Evolutionary conservation across 768 basidiomycete genomes (phyloP).

Genomic region (Udeniomyces megalosporus): DNA sequence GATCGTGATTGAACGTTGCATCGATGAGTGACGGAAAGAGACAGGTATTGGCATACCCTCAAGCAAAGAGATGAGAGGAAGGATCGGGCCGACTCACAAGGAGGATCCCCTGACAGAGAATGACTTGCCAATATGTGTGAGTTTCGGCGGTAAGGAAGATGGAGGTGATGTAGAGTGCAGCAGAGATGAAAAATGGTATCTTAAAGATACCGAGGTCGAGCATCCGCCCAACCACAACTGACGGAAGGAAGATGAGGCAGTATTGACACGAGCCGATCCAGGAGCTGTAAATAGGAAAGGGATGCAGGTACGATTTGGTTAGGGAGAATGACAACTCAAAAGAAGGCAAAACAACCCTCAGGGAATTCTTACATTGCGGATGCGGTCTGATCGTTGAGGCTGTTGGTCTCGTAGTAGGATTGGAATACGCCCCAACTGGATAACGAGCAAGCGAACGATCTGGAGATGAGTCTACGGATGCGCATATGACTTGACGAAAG

Average conservation of each 20-base stretch:
- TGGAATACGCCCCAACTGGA: neutral
- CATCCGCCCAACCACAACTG: neutral
- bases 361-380: slow-evolving; percentile 1
- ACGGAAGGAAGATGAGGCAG: neutral
- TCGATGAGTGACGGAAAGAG: too few relatives aligned
- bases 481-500: too few relatives aligned
- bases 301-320: too few relatives aligned
- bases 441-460: neutral
- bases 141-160: neutral
- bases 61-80: neutral
- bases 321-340: too few relatives aligned
- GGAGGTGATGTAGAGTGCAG: neutral
- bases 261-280: slow-evolving; percentile 1
- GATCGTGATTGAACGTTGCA: too few relatives aligned
- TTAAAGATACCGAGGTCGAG: neutral
- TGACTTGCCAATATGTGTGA: neutral
- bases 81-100: neutral
- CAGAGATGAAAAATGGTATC: neutral
- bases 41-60: neutral
- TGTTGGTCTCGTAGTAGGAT: neutral
- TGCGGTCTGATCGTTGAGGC: neutral
- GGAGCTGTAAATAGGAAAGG: neutral
- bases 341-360: too few relatives aligned
- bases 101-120: neutral
- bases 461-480: too few relatives aligned